Percentiles rank a stretch among this genome's conserved stretches.
Evolutionary conservation across 176 grass and related monocot species (phyloP).

Genomic region (Saccharum spontaneum): DNA sequence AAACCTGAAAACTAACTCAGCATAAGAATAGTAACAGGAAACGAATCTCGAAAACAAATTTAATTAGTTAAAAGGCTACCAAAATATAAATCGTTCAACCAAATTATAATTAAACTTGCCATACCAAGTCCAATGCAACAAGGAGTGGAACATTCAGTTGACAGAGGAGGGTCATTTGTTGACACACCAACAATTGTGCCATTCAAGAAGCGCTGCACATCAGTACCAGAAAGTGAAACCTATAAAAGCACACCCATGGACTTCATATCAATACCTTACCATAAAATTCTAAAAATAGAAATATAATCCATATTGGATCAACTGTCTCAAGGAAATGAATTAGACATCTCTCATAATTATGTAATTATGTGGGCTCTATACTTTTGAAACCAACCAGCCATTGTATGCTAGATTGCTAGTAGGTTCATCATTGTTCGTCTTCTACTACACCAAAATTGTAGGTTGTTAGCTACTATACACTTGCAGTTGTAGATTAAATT

Average conservation of each 20-base stretch:
- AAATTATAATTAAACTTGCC: not conserved
- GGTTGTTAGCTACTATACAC: not conserved
- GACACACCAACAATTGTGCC: slow-evolving; percentile 60
- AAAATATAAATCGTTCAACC: not conserved
- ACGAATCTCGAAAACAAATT: not conserved
- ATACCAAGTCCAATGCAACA: slow-evolving; percentile 70
- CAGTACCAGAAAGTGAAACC: slow-evolving; percentile 20
- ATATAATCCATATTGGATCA: not conserved
- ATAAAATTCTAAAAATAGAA: not conserved
- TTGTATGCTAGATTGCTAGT: not conserved
- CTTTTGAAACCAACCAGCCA: not conserved
- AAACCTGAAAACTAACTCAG: slow-evolving; percentile 36
- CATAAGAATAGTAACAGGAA: slow-evolving; percentile 15
- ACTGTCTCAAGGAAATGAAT: not conserved
- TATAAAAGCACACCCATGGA: slow-evolving; percentile 25
- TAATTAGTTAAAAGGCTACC: not conserved
- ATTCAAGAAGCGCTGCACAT: slow-evolving; percentile 35
- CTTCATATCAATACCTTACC: slow-evolving; percentile 6
- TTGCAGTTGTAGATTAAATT: not conserved
- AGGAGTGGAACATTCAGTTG: slow-evolving; percentile 40
- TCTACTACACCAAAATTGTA: not conserved
- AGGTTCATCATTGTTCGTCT: not conserved
- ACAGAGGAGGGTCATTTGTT: slow-evolving; percentile 37
- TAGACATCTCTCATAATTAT: not conserved
- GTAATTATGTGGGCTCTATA: not conserved